phyloP scores from a whole-genome alignment of 176 grass and related monocot species.

The Elymus sibiricus region DNA sequence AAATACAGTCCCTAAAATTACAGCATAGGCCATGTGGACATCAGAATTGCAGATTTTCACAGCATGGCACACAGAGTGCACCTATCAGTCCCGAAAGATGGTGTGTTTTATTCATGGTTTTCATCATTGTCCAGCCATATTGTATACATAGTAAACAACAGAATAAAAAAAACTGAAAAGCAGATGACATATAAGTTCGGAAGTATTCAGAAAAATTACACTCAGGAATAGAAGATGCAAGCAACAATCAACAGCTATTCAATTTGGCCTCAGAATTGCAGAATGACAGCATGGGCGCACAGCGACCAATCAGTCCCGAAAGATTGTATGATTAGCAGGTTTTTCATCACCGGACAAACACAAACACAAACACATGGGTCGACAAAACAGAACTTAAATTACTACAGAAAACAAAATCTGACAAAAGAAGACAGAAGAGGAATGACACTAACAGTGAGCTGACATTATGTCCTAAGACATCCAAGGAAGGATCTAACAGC shows the following conservation, averaged over 20 bases:
- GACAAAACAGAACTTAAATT: not conserved
- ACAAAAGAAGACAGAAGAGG: not conserved
- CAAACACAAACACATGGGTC: not conserved
- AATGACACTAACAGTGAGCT: not conserved
- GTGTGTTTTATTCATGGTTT: constrained; percentile 36
- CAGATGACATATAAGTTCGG: not conserved
- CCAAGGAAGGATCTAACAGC: constrained; percentile 51
- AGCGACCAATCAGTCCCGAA: constrained; percentile 19
- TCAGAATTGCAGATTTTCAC: constrained; percentile 32
- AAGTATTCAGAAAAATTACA: not conserved
- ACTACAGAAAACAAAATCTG: not conserved
- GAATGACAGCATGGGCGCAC: constrained; percentile 28
- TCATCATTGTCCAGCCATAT: constrained; percentile 25
- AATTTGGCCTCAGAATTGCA: constrained; percentile 40
- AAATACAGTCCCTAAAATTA: too few species aligned
- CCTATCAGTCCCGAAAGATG: constrained; percentile 39
- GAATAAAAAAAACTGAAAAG: not conserved
- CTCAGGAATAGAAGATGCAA: too few species aligned
- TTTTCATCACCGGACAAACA: constrained; percentile 22
- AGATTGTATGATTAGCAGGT: not conserved
- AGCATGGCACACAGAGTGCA: not conserved
- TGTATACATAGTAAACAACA: not conserved
- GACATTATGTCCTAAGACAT: constrained; percentile 21
- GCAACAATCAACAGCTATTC: not conserved
- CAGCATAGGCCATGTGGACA: not conserved